Conservation (phyloP, 495 filamentous ascomycete species). For the Podospora didyma region DNA sequence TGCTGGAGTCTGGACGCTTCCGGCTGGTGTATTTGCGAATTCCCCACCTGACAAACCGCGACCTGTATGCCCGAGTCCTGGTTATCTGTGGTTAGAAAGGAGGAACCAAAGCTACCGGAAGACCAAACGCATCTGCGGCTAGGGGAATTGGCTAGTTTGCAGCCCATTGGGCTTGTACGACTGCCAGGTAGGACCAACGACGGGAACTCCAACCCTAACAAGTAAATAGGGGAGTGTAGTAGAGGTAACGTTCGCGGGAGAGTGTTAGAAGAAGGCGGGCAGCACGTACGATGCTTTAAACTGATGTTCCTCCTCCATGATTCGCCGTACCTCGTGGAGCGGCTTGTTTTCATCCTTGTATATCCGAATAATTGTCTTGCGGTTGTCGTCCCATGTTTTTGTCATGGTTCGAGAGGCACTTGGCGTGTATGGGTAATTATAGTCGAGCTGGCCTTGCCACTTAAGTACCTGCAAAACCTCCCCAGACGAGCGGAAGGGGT, state of each 20-base stretch:
- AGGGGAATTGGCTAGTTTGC: too few species aligned
- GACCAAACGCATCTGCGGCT: not conserved
- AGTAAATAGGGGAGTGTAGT: not conserved
- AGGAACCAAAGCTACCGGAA: not conserved
- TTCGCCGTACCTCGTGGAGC: constrained; percentile 36
- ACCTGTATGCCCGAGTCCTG: constrained; percentile 40
- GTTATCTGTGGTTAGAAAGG: not conserved
- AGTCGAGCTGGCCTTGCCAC: not conserved
- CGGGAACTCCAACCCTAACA: too few species aligned
- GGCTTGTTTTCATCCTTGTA: constrained; percentile 40
- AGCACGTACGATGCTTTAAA: constrained; percentile 44
- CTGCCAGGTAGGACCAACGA: too few species aligned
- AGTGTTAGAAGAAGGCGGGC: not conserved
- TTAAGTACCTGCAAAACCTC: not conserved
- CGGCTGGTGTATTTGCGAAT: constrained; percentile 42
- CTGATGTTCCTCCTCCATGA: constrained; percentile 37
- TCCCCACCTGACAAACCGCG: constrained; percentile 42
- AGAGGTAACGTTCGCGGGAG: not conserved
- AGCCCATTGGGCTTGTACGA: too few species aligned
- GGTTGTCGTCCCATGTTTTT: constrained; percentile 38
- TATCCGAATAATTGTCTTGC: constrained; percentile 31
- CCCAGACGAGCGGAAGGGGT: too few species aligned
- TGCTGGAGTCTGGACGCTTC: constrained; percentile 18
- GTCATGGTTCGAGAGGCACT: constrained; percentile 31
- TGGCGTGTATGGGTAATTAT: not conserved